Evolutionary conservation across 805 yeast species (phyloP).

Genomic region (Brettanomyces anomalus): DNA sequence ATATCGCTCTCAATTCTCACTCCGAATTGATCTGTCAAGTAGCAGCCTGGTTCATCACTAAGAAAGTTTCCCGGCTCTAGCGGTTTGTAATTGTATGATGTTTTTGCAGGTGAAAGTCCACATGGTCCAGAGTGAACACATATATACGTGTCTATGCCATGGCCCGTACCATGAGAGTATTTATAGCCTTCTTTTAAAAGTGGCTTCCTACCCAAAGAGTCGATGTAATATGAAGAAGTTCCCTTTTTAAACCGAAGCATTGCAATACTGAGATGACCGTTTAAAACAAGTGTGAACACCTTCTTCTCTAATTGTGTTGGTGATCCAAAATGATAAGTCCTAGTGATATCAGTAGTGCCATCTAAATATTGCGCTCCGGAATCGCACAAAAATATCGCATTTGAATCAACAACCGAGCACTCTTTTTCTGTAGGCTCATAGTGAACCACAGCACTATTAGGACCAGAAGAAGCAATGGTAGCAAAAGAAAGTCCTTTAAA

Average conservation of each 20-base stretch:
- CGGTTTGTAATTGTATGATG: slow-evolving; percentile 36
- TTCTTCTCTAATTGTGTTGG: slow-evolving; percentile 51
- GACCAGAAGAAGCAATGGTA: slow-evolving; percentile 68
- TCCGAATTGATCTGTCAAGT: slow-evolving; percentile 85
- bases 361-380: slow-evolving; percentile 88
- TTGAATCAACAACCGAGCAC: slow-evolving; percentile 52
- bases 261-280: slow-evolving; percentile 87
- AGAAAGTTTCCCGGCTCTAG: slow-evolving; percentile 61
- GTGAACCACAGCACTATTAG: slow-evolving; percentile 69
- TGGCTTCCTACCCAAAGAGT: slow-evolving; percentile 73
- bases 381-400: slow-evolving; percentile 68
- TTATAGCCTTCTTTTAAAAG: slow-evolving; percentile 78
- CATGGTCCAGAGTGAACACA: slow-evolving; percentile 94
- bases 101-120: slow-evolving; percentile 48
- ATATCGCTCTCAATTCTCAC: slow-evolving; percentile 83
- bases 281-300: slow-evolving; percentile 77
- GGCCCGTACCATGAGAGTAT: slow-evolving; percentile 94
- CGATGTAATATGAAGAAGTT: slow-evolving; percentile 68
- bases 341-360: slow-evolving; percentile 94
- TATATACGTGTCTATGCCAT: slow-evolving; percentile 89
- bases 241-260: slow-evolving; percentile 69
- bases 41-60: slow-evolving; percentile 93
- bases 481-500: slow-evolving; percentile 67
- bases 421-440: slow-evolving; percentile 59
- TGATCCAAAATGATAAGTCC: slow-evolving; percentile 64